Percentiles rank a stretch among this genome's conserved stretches.
phyloP scores from a whole-genome alignment of 2,329 filamentous ascomycete species.

The Aspergillus fumigatiaffinis region DNA sequence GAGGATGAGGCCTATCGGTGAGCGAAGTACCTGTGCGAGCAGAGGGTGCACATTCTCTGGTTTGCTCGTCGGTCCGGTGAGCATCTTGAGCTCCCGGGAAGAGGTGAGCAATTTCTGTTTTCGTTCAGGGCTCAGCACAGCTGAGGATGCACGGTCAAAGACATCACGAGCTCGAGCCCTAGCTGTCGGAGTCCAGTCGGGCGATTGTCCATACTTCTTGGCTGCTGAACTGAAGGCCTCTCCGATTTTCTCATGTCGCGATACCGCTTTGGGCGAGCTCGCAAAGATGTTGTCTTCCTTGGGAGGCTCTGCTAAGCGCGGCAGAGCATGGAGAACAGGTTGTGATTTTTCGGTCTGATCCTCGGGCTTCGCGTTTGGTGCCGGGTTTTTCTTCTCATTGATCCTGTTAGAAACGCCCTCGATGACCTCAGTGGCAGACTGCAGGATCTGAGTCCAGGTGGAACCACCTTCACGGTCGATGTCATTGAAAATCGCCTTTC shows the following conservation, averaged over 20 bases:
- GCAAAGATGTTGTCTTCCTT: constrained; percentile 48
- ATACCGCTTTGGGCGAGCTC: constrained; percentile 34
- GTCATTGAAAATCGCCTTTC: constrained; percentile 79
- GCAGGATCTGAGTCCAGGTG: constrained; percentile 75
- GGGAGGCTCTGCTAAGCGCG: constrained; percentile 47
- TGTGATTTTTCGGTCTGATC: constrained; percentile 43
- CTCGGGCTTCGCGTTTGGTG: constrained; percentile 25
- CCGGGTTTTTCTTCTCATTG: constrained; percentile 53
- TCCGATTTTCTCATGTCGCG: constrained; percentile 34
- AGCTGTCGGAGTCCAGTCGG: constrained; percentile 42
- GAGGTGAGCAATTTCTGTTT: constrained; percentile 36
- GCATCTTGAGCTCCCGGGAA: constrained; percentile 35
- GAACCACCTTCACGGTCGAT: constrained; percentile 77
- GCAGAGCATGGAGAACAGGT: constrained; percentile 43
- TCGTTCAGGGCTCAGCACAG: constrained; percentile 37
- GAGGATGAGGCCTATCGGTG: constrained; percentile 63
- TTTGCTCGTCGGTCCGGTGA: constrained; percentile 38
- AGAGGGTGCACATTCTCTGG: constrained; percentile 49
- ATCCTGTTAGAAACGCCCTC: constrained; percentile 65
- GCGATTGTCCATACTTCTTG: constrained; percentile 44
- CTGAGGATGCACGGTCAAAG: constrained; percentile 37
- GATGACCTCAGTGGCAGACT: constrained; percentile 65
- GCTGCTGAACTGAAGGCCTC: constrained; percentile 43
- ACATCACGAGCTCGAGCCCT: constrained; percentile 35
- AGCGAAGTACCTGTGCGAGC: constrained; percentile 46